Base-by-base conservation (phyloP, 1,284 basidiomycete genomes). In the Cryptococcus depauperatus region DNA sequence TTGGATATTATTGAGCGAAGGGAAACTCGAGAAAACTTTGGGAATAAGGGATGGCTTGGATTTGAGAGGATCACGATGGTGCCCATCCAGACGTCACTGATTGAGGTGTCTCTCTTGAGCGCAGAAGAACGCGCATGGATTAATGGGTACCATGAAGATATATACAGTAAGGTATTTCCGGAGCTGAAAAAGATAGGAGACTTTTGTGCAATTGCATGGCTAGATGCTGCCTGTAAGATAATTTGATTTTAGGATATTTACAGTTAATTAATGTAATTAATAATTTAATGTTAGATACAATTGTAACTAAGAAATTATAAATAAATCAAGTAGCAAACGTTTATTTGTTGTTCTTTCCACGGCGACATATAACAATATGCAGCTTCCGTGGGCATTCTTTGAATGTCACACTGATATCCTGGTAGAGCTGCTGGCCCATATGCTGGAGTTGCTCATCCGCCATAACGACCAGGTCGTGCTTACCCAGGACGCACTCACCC, bases 21-120 rank as follows among this genome's bases (percentile, higher is more conserved):
- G 5, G 68, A 82, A 48, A 91, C 88, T 1, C 79, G 76, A 5
- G 79, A 91, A 66, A 86, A 89, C 64, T 96, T 92, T 66, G 89
- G 87, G 4, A 77, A 80, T 38, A 85, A 83, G 54, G 84, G 82
- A 3, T 95, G 80, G 68, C 76, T 93, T 21, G 76, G 80, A 7
- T 85, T 93, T 55, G 90, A 96, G 69, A 76, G 79, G 50, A 76
- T 95, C 47, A 93, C 91, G 0, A 79, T 91, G 84, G 76, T 79
- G 33, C 93, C 93, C 0, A 90, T 97, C 34, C 86, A 93, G 59
- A 86, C 83, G 48, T 86, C 80, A 47, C 76, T 98, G 35, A 72
- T 97, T 33, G 83, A 92, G 47, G 51, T 70, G 3, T 63, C 66
- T 0, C 68, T 98, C 37, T 66, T 98, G 38, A 77, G 76, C 4